Evolutionary conservation across 1,284 basidiomycete species (phyloP).

Genomic region (Phylloboletellus chloephorus): DNA sequence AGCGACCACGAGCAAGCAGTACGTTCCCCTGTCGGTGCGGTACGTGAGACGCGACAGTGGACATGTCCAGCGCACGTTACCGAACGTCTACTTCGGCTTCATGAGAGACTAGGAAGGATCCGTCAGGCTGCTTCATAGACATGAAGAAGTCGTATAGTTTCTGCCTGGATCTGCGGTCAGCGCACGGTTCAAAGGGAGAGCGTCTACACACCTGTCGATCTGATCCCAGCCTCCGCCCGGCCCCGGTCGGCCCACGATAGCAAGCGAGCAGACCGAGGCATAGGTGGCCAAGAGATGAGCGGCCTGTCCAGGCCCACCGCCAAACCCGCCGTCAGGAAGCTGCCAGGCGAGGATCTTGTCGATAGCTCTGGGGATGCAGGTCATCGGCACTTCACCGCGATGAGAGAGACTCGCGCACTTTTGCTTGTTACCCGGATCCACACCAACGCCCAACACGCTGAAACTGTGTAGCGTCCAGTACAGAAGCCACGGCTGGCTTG

Average conservation of each 20-base stretch:
- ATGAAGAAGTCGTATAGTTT: conserved; percentile 88
- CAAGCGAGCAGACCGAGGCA: conserved; percentile 80
- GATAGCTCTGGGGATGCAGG: conserved; percentile 48
- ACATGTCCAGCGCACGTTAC: too few relatives aligned
- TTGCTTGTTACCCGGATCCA: conserved; percentile 72
- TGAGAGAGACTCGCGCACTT: conserved; percentile 41
- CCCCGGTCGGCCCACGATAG: conserved; percentile 74
- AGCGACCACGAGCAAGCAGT: conserved; percentile 71
- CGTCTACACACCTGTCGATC: conserved; percentile 69
- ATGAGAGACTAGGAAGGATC: conserved; percentile 86
- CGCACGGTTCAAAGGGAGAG: neutral
- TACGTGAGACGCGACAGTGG: too few relatives aligned
- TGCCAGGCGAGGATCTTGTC: conserved; percentile 75
- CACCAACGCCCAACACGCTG: conserved; percentile 66
- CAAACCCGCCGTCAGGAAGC: conserved; percentile 83
- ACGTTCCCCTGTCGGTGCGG: conserved; percentile 53
- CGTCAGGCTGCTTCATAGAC: conserved; percentile 90
- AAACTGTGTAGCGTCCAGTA: conserved; percentile 88
- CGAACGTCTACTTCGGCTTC: conserved; percentile 93
- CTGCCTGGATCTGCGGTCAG: conserved; percentile 35
- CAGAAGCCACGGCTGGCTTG: conserved; percentile 87
- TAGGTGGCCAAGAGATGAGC: conserved; percentile 91
- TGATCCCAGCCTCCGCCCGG: conserved; percentile 78
- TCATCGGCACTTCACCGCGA: neutral
- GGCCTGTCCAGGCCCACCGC: conserved; percentile 85